These are phyloP conservation scores for Beauveria brongniartii DNA, from an alignment of 2,329 filamentous ascomycete genomes.

Conservation along the genomic window DNA sequence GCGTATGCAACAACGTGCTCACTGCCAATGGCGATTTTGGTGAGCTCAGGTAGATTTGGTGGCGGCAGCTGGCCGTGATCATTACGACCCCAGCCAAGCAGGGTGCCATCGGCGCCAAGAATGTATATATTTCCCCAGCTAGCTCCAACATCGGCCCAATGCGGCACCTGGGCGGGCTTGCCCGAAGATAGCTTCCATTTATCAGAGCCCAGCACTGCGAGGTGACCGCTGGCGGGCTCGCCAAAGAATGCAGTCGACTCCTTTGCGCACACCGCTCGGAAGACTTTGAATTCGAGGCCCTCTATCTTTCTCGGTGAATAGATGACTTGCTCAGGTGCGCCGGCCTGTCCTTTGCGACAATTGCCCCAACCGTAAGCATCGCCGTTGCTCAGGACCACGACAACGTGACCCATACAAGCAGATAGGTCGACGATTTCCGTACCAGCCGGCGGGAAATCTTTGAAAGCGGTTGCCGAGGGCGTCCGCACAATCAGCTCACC, in stretches of 20 bases:
- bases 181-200: constrained; percentile 59
- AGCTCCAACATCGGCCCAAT: constrained; percentile 63
- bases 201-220: constrained; percentile 63
- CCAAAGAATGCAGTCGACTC: constrained; percentile 75
- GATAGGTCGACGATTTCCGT: constrained; percentile 56
- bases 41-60: constrained; percentile 46
- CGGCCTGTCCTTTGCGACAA: constrained; percentile 77
- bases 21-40: constrained; percentile 70
- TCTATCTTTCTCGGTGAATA: constrained; percentile 55
- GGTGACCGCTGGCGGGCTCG: constrained; percentile 44
- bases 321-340: constrained; percentile 45
- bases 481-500: constrained; percentile 44
- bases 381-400: constrained; percentile 66
- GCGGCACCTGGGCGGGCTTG: constrained; percentile 43
- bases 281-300: constrained; percentile 51
- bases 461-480: constrained; percentile 40
- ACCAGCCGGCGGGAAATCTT: constrained; percentile 54
- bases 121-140: constrained; percentile 80
- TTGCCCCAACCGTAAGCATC: constrained; percentile 84
- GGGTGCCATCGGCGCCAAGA: constrained; percentile 47
- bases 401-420: constrained; percentile 70
- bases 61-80: constrained; percentile 78
- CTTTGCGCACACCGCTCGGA: constrained; percentile 66
- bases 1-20: constrained; percentile 79
- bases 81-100: constrained; percentile 73